These are phyloP conservation scores for Wickerhamiella vanderwaltii DNA, from an alignment of 805 yeast species.

Conservation along the genomic window DNA sequence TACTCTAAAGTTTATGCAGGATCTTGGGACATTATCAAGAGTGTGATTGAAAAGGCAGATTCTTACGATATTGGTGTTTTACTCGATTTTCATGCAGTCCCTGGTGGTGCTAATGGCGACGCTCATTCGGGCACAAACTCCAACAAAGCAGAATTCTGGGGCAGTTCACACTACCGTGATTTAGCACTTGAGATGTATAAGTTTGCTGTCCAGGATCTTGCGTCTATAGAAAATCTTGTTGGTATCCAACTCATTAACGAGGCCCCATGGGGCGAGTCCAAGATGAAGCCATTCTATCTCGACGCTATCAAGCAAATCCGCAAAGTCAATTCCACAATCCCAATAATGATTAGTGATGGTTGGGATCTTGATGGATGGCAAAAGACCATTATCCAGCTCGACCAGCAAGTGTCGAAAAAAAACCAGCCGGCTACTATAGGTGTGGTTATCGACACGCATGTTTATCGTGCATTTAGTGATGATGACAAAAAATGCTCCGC, in stretches of 20 bases:
- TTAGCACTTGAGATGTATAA: slow-evolving; percentile 40
- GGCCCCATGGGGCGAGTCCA: slow-evolving; percentile 49
- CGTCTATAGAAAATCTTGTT: slow-evolving; percentile 49
- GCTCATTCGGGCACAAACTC: slow-evolving; percentile 70
- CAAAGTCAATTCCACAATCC: slow-evolving; percentile 41
- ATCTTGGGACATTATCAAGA: slow-evolving; percentile 58
- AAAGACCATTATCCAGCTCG: slow-evolving; percentile 42
- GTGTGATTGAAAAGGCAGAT: slow-evolving; percentile 48
- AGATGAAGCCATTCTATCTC: slow-evolving; percentile 42
- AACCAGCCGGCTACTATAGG: slow-evolving; percentile 34
- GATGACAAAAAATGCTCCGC: slow-evolving; percentile 56
- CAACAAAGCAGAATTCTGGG: slow-evolving; percentile 56
- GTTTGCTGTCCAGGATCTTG: slow-evolving; percentile 51
- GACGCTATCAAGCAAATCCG: slow-evolving; percentile 54
- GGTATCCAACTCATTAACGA: slow-evolving; percentile 85
- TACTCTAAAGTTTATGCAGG: slow-evolving; percentile 46
- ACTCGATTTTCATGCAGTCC: slow-evolving; percentile 79
- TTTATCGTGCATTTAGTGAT: slow-evolving; percentile 76
- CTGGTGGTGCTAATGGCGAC: slow-evolving; percentile 82
- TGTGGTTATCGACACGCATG: slow-evolving; percentile 70
- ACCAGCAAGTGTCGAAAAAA: slow-evolving; percentile 26
- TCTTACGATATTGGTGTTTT: slow-evolving; percentile 55
- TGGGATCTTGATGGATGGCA: slow-evolving; percentile 84
- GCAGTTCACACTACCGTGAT: slow-evolving; percentile 25
- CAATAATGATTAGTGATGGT: slow-evolving; percentile 78